Evolutionary conservation across 1,284 basidiomycete species (phyloP), one percentile per base, ranked within the genome.

Genomic region (Naganishia sp.): DNA sequence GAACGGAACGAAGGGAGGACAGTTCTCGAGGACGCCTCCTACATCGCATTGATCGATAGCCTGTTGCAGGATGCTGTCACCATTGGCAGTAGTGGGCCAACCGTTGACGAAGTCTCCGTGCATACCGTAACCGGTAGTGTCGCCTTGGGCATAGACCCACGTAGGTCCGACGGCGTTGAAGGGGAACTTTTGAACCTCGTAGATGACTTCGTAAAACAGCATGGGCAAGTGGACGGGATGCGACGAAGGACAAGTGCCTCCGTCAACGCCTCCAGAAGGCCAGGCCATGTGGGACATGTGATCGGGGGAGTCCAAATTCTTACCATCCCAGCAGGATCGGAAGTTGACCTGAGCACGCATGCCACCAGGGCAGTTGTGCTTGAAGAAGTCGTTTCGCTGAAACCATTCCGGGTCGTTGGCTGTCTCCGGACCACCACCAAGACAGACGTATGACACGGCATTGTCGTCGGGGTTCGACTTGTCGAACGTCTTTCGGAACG

Each of bases 211-310:
- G 74, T 81, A 78, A 72, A 81, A 80, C 17, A 82, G 69, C 21
- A 74, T 77, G 71, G 23, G 72, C 57, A 56, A 39, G n/a, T 71
- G 71, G 51, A 61, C 53, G 25, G 47, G 63, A 28, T 68, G 58
- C 15, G 62, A 68, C 10, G 56, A 64, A 45, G 82, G 82, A 69
- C 82, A 83, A 47, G 73, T 69, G n/a, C 81, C 80, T 53, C 77
- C 78, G 66, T 77, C 69, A 50, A 75, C 72, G 66, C 77, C 75
- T 23, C 77, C 77, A 53, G 75, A 68, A 0, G 82, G 80, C 72
- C 80, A 83, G 0, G 81, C 75, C 72, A 82, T 77, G 73, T 81
- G 79, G 0, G 73, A 75, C 60, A 73, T 71, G 73, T 82, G 81
- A 52, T 83, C 78, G 2, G 74, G 46, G 15, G 77, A 79, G 68